Evolutionary conservation across 306 rosid genomes (phyloP).

Genomic region (Dalbergia cochinchinensis): DNA sequence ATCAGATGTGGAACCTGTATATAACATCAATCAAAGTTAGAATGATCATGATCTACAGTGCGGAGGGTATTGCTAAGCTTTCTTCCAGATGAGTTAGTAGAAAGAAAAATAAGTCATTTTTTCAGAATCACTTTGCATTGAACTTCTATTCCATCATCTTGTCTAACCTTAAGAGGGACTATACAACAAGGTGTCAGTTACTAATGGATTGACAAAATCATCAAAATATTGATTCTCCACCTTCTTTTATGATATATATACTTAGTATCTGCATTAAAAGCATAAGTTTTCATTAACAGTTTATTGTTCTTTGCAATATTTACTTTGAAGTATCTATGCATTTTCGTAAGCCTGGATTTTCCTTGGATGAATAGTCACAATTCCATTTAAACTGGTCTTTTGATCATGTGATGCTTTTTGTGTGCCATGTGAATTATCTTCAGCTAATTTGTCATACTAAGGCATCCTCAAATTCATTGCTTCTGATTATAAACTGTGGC

Average conservation of each 20-base stretch:
- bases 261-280: background rate
- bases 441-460: background rate
- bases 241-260: background rate
- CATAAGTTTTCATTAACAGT: conserved; percentile 6
- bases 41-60: conserved; percentile 18
- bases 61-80: background rate
- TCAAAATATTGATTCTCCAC: background rate
- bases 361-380: background rate
- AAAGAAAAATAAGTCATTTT: background rate
- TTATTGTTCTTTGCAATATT: background rate
- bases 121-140: background rate
- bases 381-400: conserved; percentile 15
- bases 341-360: conserved; percentile 9
- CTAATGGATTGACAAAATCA: background rate
- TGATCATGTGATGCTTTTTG: background rate
- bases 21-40: background rate
- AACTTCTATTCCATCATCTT: background rate
- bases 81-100: conserved; percentile 6
- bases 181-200: background rate
- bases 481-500: background rate
- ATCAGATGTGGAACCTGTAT: background rate
- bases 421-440: conserved; percentile 15
- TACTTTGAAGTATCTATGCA: background rate
- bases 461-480: conserved; percentile 25
- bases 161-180: background rate